Conservation (phyloP, 257 asterid genomes). For the Scutellaria baicalensis region DNA sequence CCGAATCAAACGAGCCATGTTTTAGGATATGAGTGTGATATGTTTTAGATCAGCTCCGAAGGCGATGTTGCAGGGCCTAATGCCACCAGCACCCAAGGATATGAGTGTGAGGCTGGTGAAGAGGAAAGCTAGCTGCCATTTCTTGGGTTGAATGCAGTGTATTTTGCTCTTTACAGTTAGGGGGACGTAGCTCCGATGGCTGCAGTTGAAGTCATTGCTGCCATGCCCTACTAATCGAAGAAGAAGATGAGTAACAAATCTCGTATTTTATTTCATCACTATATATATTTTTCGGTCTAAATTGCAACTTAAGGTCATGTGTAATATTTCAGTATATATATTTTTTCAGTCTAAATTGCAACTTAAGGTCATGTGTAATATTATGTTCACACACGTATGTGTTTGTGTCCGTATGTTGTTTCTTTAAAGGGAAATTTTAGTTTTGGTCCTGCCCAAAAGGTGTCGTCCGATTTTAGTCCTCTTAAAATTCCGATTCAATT, state of each 20-base stretch:
- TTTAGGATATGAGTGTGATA: too few species aligned
- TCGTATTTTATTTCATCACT: not conserved
- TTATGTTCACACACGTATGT: too few species aligned
- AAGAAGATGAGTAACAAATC: not conserved
- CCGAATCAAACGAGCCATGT: constrained; percentile 31
- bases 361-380: not conserved
- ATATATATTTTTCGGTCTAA: not conserved
- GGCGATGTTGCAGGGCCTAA: constrained; percentile 83
- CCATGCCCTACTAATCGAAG: constrained; percentile 46
- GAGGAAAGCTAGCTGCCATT: constrained; percentile 56
- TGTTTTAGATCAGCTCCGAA: too few species aligned
- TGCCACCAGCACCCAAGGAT: constrained; percentile 75
- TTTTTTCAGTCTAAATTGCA: not conserved
- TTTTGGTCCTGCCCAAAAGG: too few species aligned
- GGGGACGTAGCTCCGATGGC: constrained; percentile 46
- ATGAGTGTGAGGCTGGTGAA: constrained; percentile 45
- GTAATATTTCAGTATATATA: not conserved
- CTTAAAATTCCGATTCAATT: too few species aligned
- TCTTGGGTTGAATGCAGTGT: constrained; percentile 37
- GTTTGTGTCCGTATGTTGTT: too few species aligned
- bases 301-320: not conserved
- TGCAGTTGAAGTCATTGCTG: constrained; percentile 52
- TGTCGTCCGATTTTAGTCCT: too few species aligned
- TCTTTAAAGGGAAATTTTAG: too few species aligned
- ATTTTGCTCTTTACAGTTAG: constrained; percentile 26